phyloP scores from a whole-genome alignment of 352 stramenopile species.

The Pythium scleroteichum region DNA sequence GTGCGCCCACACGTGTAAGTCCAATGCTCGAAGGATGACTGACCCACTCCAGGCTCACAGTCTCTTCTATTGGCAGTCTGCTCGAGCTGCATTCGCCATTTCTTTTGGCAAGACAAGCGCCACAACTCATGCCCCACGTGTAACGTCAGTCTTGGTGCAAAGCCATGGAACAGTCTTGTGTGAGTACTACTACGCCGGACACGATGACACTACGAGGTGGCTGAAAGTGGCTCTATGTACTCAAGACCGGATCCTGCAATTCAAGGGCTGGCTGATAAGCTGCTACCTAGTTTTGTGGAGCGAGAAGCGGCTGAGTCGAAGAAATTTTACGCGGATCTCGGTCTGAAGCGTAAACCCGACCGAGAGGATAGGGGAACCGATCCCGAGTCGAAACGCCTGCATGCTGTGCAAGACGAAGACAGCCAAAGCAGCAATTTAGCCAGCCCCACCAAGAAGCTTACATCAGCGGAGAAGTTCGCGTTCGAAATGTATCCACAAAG shows the following conservation, averaged over 20 bases:
- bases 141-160: constrained; percentile 43
- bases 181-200: constrained; percentile 16
- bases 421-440: neutral
- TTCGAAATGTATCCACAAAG: constrained; percentile 6
- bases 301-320: constrained; percentile 43
- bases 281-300: constrained; percentile 43
- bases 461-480: neutral
- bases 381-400: neutral
- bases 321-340: constrained; percentile 47
- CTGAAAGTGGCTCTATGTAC: constrained; percentile 1
- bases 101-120: constrained; percentile 38
- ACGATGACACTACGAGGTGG: neutral
- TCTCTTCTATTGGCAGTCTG: constrained; percentile 39
- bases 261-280: constrained; percentile 53
- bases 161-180: constrained; percentile 57
- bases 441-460: neutral
- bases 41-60: neutral
- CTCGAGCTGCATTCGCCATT: constrained; percentile 55
- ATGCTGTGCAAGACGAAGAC: neutral
- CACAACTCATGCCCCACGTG: constrained; percentile 51
- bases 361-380: neutral
- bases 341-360: constrained; percentile 58
- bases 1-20: constrained; percentile 78
- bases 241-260: constrained; percentile 44
- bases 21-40: neutral